Evolutionary conservation across 768 basidiomycete species (phyloP), one percentile per base, ranked within the genome.

Genomic region (Lanmaoa rubissima): DNA sequence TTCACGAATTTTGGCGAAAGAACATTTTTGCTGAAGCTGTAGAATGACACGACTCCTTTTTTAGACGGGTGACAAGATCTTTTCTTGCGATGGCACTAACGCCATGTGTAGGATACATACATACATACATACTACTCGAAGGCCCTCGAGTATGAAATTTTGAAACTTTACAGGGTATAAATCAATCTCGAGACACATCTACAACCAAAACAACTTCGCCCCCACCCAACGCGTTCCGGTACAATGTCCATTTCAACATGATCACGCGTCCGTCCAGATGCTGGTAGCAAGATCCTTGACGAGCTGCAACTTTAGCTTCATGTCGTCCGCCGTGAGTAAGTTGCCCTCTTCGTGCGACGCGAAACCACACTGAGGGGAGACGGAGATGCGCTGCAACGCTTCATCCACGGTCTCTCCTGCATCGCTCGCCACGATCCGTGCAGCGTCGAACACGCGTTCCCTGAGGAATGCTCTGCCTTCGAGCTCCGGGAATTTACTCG

Each of bases 301-400:
- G 36, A 77, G 67, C 42, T 47, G 46, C 36, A 69, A 24, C 47
- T 69, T 69, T 21, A 48, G 60, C 48, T 65, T 65, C 64, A 78
- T 73, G 48, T 78, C 75, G 4, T 72, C 69, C 17, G 66, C 63
- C 5, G 53, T 57, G 17, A 80, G 70, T 36, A 63, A 57, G 61
- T 81, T 82, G 0, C 80, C 79, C 40, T 79, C 78, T 2, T 73
- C 64, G 55, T 79, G 79, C 7, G 72, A 75, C 16, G 79, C 79
- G 58, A 80, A 81, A 12, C 81, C 81, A 50, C 81, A 82, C 65
- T 82, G 80, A 1, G 80, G 77, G n/a, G 75, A 76, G 55, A 82
- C 72, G 46, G 72, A 70, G 31, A 82, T 71, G 54, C 75, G 76
- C 44, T 58, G 38, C 38, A 62, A 2, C 10, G 79, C 79, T 51